Evolutionary conservation across 2,329 filamentous ascomycete species (phyloP).

Genomic region (Plenodomus lindquistii): DNA sequence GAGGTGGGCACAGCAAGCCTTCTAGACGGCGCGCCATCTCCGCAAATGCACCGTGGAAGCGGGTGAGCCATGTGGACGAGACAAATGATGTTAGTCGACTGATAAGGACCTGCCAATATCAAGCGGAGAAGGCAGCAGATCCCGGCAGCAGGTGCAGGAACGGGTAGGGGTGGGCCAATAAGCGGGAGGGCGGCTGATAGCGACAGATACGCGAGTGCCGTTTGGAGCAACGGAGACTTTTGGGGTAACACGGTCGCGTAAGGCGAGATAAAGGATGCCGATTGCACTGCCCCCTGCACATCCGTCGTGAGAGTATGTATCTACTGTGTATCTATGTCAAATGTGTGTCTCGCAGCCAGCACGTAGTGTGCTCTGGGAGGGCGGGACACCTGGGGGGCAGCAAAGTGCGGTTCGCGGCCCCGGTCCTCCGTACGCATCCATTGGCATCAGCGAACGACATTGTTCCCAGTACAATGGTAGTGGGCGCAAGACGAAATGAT

Average conservation of each 20-base stretch:
- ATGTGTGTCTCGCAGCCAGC: neutral
- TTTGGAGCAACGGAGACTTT: slow-evolving; percentile 4
- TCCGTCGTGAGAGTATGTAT: too few species aligned
- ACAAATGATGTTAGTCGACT: slow-evolving; percentile 8
- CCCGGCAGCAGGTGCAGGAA: slow-evolving; percentile 11
- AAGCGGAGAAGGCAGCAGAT: slow-evolving; percentile 7
- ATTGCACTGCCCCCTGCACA: neutral
- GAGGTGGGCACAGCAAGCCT: neutral
- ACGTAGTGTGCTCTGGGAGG: too few species aligned
- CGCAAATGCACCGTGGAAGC: slow-evolving; percentile 7
- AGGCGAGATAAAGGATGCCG: slow-evolving; percentile 8
- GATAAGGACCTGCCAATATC: slow-evolving; percentile 8
- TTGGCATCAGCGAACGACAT: slow-evolving; percentile 5
- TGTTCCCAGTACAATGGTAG: neutral
- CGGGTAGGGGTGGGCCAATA: slow-evolving; percentile 10
- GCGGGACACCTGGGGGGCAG: too few species aligned
- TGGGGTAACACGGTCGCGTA: slow-evolving; percentile 16
- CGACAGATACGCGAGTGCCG: slow-evolving; percentile 10
- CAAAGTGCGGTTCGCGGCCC: neutral
- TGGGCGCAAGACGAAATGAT: neutral
- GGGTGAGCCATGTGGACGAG: slow-evolving; percentile 3
- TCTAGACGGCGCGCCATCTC: slow-evolving; percentile 3
- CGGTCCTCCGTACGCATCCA: slow-evolving; percentile 1
- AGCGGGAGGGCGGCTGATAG: slow-evolving; percentile 3
- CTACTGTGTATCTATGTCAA: neutral